These are phyloP conservation scores for Chlorella sp. DNA, from an alignment of 139 green algal genomes.

Conservation along the genomic window DNA sequence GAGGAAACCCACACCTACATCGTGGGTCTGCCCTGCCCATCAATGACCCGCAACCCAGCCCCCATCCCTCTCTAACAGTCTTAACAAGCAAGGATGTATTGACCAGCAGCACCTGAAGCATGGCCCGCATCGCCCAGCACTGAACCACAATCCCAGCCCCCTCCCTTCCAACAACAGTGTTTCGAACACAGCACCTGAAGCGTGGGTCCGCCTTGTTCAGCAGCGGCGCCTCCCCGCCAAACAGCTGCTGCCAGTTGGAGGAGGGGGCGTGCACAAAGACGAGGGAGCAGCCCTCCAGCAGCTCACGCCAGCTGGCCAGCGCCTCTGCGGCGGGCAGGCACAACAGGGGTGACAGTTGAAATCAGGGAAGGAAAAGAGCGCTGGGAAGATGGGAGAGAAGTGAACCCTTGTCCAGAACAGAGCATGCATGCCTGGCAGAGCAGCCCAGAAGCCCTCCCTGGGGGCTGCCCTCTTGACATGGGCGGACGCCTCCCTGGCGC, in stretches of 20 bases:
- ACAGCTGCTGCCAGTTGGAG: conserved; percentile 47
- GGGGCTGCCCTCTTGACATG: too few species aligned
- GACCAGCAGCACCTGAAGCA: conserved; percentile 60
- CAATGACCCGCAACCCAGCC: not conserved
- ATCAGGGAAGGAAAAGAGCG: not conserved
- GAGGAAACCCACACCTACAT: too few species aligned
- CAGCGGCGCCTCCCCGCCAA: conserved; percentile 42
- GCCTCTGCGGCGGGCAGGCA: not conserved
- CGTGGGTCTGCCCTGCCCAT: too few species aligned
- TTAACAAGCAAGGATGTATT: too few species aligned
- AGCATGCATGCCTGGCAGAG: too few species aligned
- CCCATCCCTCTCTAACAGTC: too few species aligned
- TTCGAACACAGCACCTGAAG: conserved; percentile 47
- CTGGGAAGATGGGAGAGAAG: not conserved
- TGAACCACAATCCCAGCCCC: not conserved
- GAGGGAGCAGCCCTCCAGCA: conserved; percentile 45
- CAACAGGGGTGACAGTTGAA: not conserved
- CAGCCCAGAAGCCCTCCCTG: too few species aligned
- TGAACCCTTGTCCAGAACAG: too few species aligned
- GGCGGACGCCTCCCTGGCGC: too few species aligned
- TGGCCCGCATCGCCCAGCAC: conserved; percentile 57
- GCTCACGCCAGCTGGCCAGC: conserved; percentile 36
- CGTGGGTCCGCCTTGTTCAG: conserved; percentile 62
- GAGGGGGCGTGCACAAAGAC: conserved; percentile 78
- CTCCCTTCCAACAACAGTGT: conserved; percentile 35